Evolutionary conservation across 106 monocot genomes (phyloP), one percentile per base, ranked within the genome.

Genomic region (Vanilla planifolia): DNA sequence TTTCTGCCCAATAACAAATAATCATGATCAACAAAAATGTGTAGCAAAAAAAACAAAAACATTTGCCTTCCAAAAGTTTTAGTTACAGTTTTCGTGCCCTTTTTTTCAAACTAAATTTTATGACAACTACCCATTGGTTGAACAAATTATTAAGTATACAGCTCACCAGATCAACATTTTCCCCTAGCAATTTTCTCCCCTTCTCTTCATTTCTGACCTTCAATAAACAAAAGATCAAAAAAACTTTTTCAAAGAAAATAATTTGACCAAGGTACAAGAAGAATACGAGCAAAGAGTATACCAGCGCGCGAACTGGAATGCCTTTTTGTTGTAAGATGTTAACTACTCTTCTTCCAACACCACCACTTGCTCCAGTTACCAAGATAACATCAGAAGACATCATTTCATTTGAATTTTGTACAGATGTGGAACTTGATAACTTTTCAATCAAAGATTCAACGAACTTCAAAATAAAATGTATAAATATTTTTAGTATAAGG

Each of bases 161-260:
- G 41, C 82, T 82, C 59, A 88, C 96, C 96, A 98, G 66, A 53
- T 98, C 82, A 41, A 88, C 47, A 55, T 98, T 79, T 62, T 84
- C 58, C 17, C 96, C 96, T 58, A 98, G 59, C 88, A 98, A 82
- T 16, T 58, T 68, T 79, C 75, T 81, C 64, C 90, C 96, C 79
- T 91, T 98, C 58, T 91, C 87, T 63, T 85, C 68, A 67, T 96
- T 96, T 61, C 96, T 84, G 43, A 82, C 96, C 96, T 96, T 63
- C 65, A 61, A 26, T 61, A 25, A 17, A 60, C 17, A 55, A 35
- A 10, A 66, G 30, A 8, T 16, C 4, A 61, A 17, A 48, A 67
- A 13, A 57, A 28, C 13, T 21, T 66, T 53, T 64, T 20, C 35
- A 15, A 8, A 5, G 42, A 23, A n/a, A n/a, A n/a, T n/a, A n/a